Evolutionary conservation across 2,329 filamentous ascomycete genomes (phyloP).

Genomic region (Hypoxylon sp.): DNA sequence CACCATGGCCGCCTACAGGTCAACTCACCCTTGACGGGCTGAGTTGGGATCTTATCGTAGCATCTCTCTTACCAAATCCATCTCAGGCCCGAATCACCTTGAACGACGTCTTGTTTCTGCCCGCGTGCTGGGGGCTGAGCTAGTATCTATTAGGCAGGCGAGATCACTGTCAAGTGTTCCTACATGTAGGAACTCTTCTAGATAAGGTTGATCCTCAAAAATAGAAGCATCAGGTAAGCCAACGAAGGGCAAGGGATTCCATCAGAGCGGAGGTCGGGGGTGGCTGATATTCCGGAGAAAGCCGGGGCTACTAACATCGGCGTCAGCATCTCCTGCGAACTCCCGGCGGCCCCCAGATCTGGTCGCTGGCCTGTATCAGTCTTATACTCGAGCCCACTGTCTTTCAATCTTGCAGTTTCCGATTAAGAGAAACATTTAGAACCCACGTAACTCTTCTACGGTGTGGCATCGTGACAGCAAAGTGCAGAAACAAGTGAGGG

Average conservation of each 20-base stretch:
- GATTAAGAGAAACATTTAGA: background rate
- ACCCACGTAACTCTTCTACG: conserved; percentile 21
- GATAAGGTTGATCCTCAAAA: background rate
- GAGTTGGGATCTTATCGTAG: conserved; percentile 1
- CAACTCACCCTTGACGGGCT: background rate
- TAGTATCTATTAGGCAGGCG: background rate
- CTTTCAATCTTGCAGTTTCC: background rate
- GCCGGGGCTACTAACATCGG: background rate
- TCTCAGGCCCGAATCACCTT: background rate
- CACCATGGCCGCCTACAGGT: conserved; percentile 1
- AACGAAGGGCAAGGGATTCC: conserved; percentile 7
- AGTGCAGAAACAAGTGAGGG: conserved; percentile 17
- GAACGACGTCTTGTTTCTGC: background rate
- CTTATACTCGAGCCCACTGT: conserved; percentile 14
- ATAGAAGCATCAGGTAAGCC: conserved; percentile 13
- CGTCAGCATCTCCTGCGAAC: conserved; percentile 1
- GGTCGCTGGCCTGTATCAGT: background rate
- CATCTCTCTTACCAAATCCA: conserved; percentile 6
- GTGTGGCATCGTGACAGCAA: conserved; percentile 12
- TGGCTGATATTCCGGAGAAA: conserved; percentile 8
- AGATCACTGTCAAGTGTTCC: background rate
- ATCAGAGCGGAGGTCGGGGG: conserved; percentile 7
- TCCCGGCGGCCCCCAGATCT: background rate
- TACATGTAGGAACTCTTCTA: background rate
- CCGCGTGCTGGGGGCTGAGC: background rate